Percentiles rank a stretch among this genome's conserved stretches.
phyloP scores from a whole-genome alignment of 2,329 filamentous ascomycete species.

The Purpureocillium lavendulum region DNA sequence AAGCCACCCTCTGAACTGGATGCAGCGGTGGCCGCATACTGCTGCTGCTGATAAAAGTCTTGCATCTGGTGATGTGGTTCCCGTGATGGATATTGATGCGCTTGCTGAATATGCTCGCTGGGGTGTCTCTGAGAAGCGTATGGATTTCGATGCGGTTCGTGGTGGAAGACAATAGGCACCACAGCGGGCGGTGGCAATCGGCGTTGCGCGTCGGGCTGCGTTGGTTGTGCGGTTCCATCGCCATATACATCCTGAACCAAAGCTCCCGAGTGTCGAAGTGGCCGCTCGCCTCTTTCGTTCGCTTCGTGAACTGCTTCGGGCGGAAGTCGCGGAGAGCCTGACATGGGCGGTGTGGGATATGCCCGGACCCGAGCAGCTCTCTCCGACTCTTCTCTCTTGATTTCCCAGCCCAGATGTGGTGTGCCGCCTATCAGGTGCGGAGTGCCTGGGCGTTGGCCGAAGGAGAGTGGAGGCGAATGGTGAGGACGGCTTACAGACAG shows the following conservation, averaged over 20 bases:
- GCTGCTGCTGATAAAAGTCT: conserved; percentile 6
- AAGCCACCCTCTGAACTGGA: conserved; percentile 12
- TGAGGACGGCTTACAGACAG: conserved; percentile 37
- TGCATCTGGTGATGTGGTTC: conserved; percentile 5
- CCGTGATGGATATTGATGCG: conserved; percentile 16
- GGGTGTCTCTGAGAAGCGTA: conserved; percentile 16
- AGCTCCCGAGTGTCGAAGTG: conserved; percentile 33
- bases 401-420: conserved; percentile 33
- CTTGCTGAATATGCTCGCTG: conserved; percentile 13
- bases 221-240: conserved; percentile 21
- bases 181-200: conserved; percentile 14
- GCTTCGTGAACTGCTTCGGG: conserved; percentile 50
- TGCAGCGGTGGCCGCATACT: conserved; percentile 13
- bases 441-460: conserved; percentile 52
- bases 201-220: conserved; percentile 13
- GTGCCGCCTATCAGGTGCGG: conserved; percentile 47
- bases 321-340: conserved; percentile 56
- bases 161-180: conserved; percentile 18
- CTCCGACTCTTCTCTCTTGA: conserved; percentile 41
- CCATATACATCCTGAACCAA: conserved; percentile 43
- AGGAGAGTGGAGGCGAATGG: conserved; percentile 34
- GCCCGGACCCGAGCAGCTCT: conserved; percentile 48
- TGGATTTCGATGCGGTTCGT: conserved; percentile 13
- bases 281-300: conserved; percentile 41
- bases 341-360: conserved; percentile 69